Base-by-base conservation (phyloP, 495 filamentous ascomycete species). In the Lichenothelia convexa region DNA sequence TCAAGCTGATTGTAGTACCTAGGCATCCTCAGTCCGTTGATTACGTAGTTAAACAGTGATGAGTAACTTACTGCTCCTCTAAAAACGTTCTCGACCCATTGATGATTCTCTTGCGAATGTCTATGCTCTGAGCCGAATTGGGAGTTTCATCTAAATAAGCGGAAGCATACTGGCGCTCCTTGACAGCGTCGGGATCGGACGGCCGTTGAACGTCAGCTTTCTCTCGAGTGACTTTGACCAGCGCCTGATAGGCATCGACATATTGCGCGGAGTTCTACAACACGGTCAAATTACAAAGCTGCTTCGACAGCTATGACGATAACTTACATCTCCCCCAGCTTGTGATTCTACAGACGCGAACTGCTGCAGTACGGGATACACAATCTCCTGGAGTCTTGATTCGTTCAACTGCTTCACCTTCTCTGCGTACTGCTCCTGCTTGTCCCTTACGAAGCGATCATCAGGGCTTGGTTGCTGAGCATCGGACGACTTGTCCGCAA, bases 371-470 rank as follows among this genome's bases (percentile, higher is more conserved):
- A 93, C 56, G 18, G 82, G 76, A 47, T 73, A 79, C 1, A 65
- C 64, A 21, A 60, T 61, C 32, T 67, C 64, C 36, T 69, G 57
- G n/a, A 86, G 61, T 17, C 86, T 68, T 22, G 71, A 64, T 34
- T 65, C 53, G 51, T 93, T 93, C 39, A 94, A 62, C 35, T 68
- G 62, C 45, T 75, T 76, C 26, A 94, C 71, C 46, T 77, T 77
- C 34, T 78, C 73, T 1, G 77, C 70, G 47, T 81, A 78, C 48
- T 71, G 70, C 26, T 70, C 65, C 63, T 91, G 79, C 59, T 85
- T 91, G 44, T 86, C 76, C 30, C 83, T 65, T 35, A 73, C 47
- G 46, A 78, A 78, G 18, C 80, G 69, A 49, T 83, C 70, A 41
- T 83, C 77, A 12, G 71, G 62, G 11, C 67, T 64, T 12, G 59